Percentiles rank a stretch among this genome's conserved stretches.
These are phyloP conservation scores for Candida ortonii DNA, from an alignment of 805 yeast genomes.

Conservation along the genomic window DNA sequence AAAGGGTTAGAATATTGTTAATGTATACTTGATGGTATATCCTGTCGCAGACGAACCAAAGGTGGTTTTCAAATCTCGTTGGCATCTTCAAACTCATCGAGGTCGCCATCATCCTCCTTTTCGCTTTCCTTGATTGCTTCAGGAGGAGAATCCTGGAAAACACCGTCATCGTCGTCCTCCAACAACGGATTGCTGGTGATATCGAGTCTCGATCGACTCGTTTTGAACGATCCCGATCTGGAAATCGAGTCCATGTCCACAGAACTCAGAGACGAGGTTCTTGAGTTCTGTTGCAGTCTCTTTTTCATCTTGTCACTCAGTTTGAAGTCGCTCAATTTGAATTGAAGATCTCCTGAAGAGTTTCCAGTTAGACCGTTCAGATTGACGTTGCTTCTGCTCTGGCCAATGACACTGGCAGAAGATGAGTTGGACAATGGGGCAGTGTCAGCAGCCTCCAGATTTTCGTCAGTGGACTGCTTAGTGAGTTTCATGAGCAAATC, in stretches of 20 bases:
- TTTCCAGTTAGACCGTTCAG: slow-evolving; percentile 6
- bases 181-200: slow-evolving; percentile 14
- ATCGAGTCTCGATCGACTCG: slow-evolving; percentile 20
- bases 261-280: slow-evolving; percentile 22
- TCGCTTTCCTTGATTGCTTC: slow-evolving; percentile 7
- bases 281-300: slow-evolving; percentile 25
- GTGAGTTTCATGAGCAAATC: slow-evolving; percentile 28
- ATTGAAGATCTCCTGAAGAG: slow-evolving; percentile 17
- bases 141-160: too few species aligned
- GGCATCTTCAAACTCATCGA: slow-evolving; percentile 26
- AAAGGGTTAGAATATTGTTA: slow-evolving; percentile 16
- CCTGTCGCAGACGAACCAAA: too few species aligned
- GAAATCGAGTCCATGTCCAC: slow-evolving; percentile 22
- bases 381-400: slow-evolving; percentile 4
- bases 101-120: slow-evolving; percentile 5
- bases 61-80: slow-evolving; percentile 15
- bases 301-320: slow-evolving; percentile 31
- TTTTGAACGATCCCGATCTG: slow-evolving; percentile 23
- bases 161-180: slow-evolving; percentile 17
- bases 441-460: not conserved
- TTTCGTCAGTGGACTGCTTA: slow-evolving; percentile 14
- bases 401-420: slow-evolving; percentile 4
- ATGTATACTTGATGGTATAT: not conserved
- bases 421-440: slow-evolving; percentile 18
- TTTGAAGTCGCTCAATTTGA: slow-evolving; percentile 25